Percentiles rank a stretch among this genome's conserved stretches.
Conservation (phyloP, 2,329 filamentous ascomycete genomes). For the Emergomyces orientalis region DNA sequence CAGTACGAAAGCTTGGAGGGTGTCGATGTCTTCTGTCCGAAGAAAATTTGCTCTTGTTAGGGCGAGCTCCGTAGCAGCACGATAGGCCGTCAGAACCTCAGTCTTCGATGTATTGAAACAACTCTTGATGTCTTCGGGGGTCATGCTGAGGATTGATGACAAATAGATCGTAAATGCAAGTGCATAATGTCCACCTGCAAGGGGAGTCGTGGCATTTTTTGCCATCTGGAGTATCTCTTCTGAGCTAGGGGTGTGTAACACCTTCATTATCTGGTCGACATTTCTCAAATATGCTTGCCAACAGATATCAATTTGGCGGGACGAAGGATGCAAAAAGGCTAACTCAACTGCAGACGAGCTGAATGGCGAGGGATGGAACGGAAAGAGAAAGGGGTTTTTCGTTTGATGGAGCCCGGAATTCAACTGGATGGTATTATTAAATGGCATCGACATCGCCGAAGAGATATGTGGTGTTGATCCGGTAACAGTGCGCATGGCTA, state of each 20-base stretch:
- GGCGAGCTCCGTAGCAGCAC: slow-evolving; percentile 50
- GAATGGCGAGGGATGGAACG: not conserved
- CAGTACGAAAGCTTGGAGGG: slow-evolving; percentile 49
- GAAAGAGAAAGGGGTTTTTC: not conserved
- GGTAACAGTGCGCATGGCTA: not conserved
- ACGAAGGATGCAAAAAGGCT: slow-evolving; percentile 8
- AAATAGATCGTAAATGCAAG: slow-evolving; percentile 52
- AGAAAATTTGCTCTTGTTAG: slow-evolving; percentile 51
- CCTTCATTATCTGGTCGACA: slow-evolving; percentile 48
- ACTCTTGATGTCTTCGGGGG: slow-evolving; percentile 27
- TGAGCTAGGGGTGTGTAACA: slow-evolving; percentile 45
- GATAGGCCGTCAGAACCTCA: slow-evolving; percentile 42
- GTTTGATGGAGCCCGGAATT: not conserved
- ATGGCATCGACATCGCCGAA: not conserved
- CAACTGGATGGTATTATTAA: not conserved
- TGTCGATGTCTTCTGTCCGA: slow-evolving; percentile 47
- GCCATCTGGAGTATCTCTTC: slow-evolving; percentile 40
- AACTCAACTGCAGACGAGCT: slow-evolving; percentile 5
- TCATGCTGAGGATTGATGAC: slow-evolving; percentile 43
- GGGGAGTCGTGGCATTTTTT: slow-evolving; percentile 36
- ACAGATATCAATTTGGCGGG: slow-evolving; percentile 11
- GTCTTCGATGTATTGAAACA: slow-evolving; percentile 20
- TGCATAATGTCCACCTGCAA: slow-evolving; percentile 43
- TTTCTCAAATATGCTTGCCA: slow-evolving; percentile 21
- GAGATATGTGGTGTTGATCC: not conserved